Conservation (phyloP, 2,329 filamentous ascomycete species). For the Fusarium sp. region DNA sequence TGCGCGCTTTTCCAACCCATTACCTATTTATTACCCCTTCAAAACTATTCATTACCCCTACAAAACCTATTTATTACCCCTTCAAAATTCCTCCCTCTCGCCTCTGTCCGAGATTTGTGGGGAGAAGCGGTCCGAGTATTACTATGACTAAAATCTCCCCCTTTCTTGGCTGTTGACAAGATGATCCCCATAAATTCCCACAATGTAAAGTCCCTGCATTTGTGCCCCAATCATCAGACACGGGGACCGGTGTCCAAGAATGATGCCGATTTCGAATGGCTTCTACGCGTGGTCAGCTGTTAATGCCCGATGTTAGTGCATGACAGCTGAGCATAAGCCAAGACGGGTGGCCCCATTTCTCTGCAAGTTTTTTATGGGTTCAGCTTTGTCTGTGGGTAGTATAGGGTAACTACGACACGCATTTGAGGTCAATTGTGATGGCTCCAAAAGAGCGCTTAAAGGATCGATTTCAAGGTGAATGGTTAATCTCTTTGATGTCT, state of each 20-base stretch:
- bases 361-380: neutral
- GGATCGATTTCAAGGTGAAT: neutral
- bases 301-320: neutral
- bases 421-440: neutral
- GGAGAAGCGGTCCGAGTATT: slow-evolving; percentile 17
- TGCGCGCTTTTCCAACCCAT: neutral
- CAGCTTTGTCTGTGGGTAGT: neutral
- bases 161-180: slow-evolving; percentile 23
- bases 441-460: neutral
- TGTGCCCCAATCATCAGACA: slow-evolving; percentile 26
- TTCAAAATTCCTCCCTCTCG: neutral
- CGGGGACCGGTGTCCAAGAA: neutral
- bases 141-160: slow-evolving; percentile 31
- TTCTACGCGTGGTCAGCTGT: neutral
- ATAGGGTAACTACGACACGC: neutral
- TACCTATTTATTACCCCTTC: neutral
- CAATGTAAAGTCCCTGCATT: slow-evolving; percentile 22
- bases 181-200: slow-evolving; percentile 28
- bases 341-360: neutral
- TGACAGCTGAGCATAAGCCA: neutral
- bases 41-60: neutral
- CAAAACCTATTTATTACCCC: neutral
- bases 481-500: neutral
- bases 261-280: neutral
- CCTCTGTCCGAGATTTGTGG: neutral